These are phyloP conservation scores for Phytopythium oedochilum DNA, from an alignment of 352 stramenopile species.

Conservation along the genomic window DNA sequence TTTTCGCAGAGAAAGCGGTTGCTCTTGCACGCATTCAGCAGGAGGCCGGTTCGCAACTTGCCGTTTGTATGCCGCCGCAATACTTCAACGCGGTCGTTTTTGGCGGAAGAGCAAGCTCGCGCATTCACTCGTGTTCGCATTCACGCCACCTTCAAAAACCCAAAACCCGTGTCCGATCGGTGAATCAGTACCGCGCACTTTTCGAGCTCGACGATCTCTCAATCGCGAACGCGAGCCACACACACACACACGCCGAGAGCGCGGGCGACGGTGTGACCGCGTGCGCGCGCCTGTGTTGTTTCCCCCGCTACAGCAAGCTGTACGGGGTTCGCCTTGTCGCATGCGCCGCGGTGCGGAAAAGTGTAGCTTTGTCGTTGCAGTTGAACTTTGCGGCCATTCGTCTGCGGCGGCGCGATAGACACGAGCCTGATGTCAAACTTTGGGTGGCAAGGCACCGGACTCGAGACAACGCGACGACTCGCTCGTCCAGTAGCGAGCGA, in stretches of 20 bases:
- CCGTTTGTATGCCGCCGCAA: background rate
- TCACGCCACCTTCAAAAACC: background rate
- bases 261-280: no score
- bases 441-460: background rate
- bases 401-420: constrained; percentile 1
- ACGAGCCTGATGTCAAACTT: no score
- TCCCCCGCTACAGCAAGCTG: no score
- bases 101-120: background rate
- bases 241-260: no score
- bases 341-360: no score
- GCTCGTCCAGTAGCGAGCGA: background rate
- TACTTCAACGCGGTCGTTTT: background rate
- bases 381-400: background rate
- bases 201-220: no score
- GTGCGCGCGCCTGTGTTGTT: no score
- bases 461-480: background rate
- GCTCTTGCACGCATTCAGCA: background rate
- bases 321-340: no score
- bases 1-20: constrained; percentile 4
- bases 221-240: no score
- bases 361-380: no score
- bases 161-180: no score
- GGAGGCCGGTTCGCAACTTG: background rate
- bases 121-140: background rate
- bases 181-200: background rate